These are phyloP conservation scores for Vitis rotundifolia DNA, from an alignment of 164 flowering plant species.

Conservation along the genomic window DNA sequence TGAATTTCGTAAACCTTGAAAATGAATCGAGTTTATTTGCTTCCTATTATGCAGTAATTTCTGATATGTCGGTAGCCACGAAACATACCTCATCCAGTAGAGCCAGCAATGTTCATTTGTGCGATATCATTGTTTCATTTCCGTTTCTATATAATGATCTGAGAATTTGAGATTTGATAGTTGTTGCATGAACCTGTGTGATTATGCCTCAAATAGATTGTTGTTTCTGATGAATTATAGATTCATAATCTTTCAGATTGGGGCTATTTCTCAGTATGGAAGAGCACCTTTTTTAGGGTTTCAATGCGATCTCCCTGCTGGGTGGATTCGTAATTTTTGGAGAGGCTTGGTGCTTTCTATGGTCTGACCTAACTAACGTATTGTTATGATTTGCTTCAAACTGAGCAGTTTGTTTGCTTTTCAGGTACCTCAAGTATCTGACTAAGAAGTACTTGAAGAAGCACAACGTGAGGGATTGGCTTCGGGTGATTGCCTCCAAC, in stretches of 20 bases:
- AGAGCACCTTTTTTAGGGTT: not conserved
- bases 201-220: no score
- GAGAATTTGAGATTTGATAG: no score
- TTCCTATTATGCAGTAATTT: no score
- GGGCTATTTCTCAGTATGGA: no score
- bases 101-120: no score
- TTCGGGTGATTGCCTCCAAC: slow-evolving; percentile 69
- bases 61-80: no score
- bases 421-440: slow-evolving; percentile 66
- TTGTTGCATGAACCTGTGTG: no score
- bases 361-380: not conserved
- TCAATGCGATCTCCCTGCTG: no score
- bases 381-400: not conserved
- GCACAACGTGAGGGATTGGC: slow-evolving; percentile 76
- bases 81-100: no score
- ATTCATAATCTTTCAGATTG: no score
- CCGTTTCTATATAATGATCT: not conserved
- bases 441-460: slow-evolving; percentile 80
- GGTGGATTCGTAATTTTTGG: not conserved
- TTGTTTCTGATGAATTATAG: no score
- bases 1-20: not conserved
- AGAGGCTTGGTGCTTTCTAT: not conserved
- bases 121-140: not conserved
- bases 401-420: not conserved
- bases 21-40: no score